These are phyloP conservation scores for Lachnellula occidentalis DNA, from an alignment of 2,329 filamentous ascomycete species.

Conservation along the genomic window DNA sequence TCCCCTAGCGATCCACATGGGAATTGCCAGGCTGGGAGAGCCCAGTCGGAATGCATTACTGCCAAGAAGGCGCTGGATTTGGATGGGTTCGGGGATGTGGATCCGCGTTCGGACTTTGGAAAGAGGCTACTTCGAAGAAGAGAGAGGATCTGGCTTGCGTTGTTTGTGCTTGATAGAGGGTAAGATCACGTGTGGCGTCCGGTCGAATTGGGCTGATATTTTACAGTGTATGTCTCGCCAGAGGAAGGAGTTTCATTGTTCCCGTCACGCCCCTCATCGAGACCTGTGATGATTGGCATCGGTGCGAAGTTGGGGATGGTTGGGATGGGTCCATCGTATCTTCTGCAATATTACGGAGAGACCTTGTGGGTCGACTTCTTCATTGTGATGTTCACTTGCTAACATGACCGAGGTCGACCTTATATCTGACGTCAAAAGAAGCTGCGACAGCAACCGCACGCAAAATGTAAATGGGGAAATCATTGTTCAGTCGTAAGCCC, in stretches of 20 bases:
- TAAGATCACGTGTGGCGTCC: conserved; percentile 27
- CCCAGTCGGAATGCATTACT: conserved; percentile 64
- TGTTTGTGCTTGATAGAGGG: conserved; percentile 69
- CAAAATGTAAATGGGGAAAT: conserved; percentile 44
- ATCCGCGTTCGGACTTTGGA: conserved; percentile 55
- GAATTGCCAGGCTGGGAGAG: conserved; percentile 43
- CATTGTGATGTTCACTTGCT: not conserved
- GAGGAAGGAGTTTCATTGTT: conserved; percentile 63
- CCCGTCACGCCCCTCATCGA: conserved; percentile 61
- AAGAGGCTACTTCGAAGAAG: conserved; percentile 56
- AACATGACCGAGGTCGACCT: conserved; percentile 41
- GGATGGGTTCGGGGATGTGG: conserved; percentile 62
- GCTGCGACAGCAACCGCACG: conserved; percentile 53
- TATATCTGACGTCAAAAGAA: conserved; percentile 50
- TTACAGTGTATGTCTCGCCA: conserved; percentile 58
- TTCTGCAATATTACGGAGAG: conserved; percentile 62
- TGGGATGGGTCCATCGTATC: conserved; percentile 69
- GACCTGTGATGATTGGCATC: conserved; percentile 65
- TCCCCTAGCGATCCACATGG: conserved; percentile 42
- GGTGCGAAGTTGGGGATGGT: conserved; percentile 55
- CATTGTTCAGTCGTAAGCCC: conserved; percentile 47
- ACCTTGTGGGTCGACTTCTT: conserved; percentile 44
- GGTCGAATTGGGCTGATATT: conserved; percentile 16
- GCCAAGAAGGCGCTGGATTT: conserved; percentile 58
- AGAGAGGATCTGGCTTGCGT: conserved; percentile 64